Evolutionary conservation across 306 rosid species (phyloP).

Genomic region (Nissolia schottii): DNA sequence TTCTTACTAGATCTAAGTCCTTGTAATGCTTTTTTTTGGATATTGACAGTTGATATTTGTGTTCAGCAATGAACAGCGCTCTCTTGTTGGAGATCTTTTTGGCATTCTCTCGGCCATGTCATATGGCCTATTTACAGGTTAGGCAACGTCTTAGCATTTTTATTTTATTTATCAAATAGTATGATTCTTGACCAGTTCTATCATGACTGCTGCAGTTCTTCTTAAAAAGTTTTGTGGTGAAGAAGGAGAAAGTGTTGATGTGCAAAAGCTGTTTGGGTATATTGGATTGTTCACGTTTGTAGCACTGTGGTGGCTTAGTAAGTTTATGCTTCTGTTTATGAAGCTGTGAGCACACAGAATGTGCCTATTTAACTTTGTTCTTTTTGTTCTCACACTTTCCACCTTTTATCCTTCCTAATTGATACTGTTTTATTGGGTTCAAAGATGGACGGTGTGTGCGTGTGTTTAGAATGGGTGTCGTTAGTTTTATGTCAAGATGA

Average conservation of each 20-base stretch:
- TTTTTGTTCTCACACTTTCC: neutral
- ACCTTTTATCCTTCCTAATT: neutral
- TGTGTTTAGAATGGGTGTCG: neutral
- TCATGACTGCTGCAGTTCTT: slow-evolving; percentile 50
- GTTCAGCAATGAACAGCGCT: slow-evolving; percentile 59
- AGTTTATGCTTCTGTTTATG: slow-evolving; percentile 21
- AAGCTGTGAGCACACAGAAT: neutral
- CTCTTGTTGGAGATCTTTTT: slow-evolving; percentile 79
- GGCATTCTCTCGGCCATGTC: slow-evolving; percentile 85
- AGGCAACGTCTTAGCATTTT: slow-evolving; percentile 6
- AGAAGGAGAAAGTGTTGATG: slow-evolving; percentile 79
- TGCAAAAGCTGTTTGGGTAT: slow-evolving; percentile 90
- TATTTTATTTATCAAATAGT: slow-evolving; percentile 3
- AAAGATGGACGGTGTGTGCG: neutral
- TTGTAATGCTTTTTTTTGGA: slow-evolving; percentile 24
- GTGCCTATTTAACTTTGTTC: neutral
- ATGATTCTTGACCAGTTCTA: neutral
- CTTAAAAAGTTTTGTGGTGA: slow-evolving; percentile 76
- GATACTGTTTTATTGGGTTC: neutral
- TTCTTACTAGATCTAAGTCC: too few relatives aligned
- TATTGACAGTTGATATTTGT: slow-evolving; percentile 44
- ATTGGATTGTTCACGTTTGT: slow-evolving; percentile 80
- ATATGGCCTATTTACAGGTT: slow-evolving; percentile 87
- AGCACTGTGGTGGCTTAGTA: slow-evolving; percentile 87
- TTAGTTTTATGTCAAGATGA: neutral